Evolutionary conservation across 257 asterid genomes (phyloP).

Genomic region (Lycium barbarum): DNA sequence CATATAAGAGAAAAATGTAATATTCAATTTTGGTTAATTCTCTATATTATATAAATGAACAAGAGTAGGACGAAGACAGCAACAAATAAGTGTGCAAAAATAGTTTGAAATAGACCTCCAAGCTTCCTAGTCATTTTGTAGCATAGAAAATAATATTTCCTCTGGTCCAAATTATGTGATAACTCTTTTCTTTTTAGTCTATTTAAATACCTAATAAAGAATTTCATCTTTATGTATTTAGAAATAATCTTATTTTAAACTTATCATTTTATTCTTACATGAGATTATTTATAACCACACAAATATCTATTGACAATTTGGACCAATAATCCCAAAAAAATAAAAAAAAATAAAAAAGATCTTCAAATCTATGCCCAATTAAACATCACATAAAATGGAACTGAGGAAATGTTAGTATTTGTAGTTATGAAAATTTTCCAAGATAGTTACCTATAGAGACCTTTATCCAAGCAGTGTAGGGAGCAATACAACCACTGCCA

Average conservation of each 20-base stretch:
- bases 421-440: background rate
- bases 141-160: background rate
- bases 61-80: too few relatives aligned
- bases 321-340: background rate
- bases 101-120: background rate
- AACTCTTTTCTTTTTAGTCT: background rate
- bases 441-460: constrained; percentile 53
- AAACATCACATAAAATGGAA: background rate
- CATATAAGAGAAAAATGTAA: background rate
- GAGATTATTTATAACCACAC: too few relatives aligned
- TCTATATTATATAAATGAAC: too few relatives aligned
- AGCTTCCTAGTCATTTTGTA: background rate
- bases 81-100: background rate
- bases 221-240: background rate
- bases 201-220: too few relatives aligned
- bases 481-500: background rate
- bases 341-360: too few relatives aligned
- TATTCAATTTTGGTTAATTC: background rate
- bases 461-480: background rate
- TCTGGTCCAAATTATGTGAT: background rate
- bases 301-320: too few relatives aligned
- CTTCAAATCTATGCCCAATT: background rate
- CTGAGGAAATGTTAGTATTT: background rate
- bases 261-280: too few relatives aligned
- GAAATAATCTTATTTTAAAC: too few relatives aligned